Evolutionary conservation across 2,329 filamentous ascomycete genomes (phyloP).

Genomic region (Simplicillium aogashimaense): DNA sequence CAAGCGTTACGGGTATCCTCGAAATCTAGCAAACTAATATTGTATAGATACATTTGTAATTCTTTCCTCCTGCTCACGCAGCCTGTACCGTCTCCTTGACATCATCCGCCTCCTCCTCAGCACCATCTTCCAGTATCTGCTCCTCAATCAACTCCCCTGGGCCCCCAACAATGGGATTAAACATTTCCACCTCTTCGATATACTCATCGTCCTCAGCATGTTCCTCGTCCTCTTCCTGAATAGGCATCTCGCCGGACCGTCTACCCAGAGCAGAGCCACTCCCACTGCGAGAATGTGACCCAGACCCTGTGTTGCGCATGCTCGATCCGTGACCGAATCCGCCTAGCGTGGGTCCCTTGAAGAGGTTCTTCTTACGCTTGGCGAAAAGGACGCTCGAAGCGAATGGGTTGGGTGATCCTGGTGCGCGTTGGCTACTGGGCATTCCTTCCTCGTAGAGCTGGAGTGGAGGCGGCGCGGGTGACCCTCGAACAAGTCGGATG

Average conservation of each 20-base stretch:
- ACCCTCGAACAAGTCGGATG: conserved; percentile 66
- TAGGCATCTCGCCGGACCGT: conserved; percentile 65
- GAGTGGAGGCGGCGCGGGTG: conserved; percentile 32
- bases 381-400: conserved; percentile 63
- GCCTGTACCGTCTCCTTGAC: background rate
- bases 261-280: conserved; percentile 56
- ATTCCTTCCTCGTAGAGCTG: conserved; percentile 50
- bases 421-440: conserved; percentile 33
- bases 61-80: too few relatives aligned
- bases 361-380: conserved; percentile 69
- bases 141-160: conserved; percentile 35
- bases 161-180: conserved; percentile 37
- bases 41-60: too few relatives aligned
- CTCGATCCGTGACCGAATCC: conserved; percentile 29
- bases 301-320: conserved; percentile 21
- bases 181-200: conserved; percentile 49
- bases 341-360: conserved; percentile 68
- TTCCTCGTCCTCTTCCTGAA: conserved; percentile 55
- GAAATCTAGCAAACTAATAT: too few relatives aligned
- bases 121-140: conserved; percentile 34
- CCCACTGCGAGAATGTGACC: conserved; percentile 43
- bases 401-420: conserved; percentile 48
- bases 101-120: conserved; percentile 6
- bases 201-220: conserved; percentile 34
- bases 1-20: too few relatives aligned